Evolutionary conservation across 2,329 filamentous ascomycete genomes (phyloP), one percentile per base, ranked within the genome.

Genomic region (Colletotrichum navitas): DNA sequence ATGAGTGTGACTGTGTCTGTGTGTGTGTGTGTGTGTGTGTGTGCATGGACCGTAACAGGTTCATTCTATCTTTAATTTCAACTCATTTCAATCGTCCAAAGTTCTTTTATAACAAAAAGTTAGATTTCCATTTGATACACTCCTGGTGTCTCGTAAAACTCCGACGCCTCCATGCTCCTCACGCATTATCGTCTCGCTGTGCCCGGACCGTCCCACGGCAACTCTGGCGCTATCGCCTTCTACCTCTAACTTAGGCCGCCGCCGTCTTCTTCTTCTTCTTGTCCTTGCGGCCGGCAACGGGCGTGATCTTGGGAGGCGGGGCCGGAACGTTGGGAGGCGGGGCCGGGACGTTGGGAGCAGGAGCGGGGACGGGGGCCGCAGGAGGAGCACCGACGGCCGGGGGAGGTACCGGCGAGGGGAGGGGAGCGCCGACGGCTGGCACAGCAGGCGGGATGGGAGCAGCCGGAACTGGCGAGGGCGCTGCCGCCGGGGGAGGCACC

Each of bases 131-230:
- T 32, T 32, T 59, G 51, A 29, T 39, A 24, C 64, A 52, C 51
- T 43, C 36, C 21, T 68, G 26, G 64, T 63, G 52, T 65, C 43
- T 68, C 47, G 43, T 47, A 71, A 63, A 68, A 71, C 64, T 45
- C 68, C 64, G 36, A 70, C 47, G 62, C 68, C 58, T 21, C 45
- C 59, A 32, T 62, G 21, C 29, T 41, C n/a, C 21, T 21, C 7
- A 16, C n/a, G 43, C 29, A 54, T 55, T 12, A 18, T 21, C 14
- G 34, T 21, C n/a, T 67, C 58, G 58, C 51, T 67, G n/a, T 67
- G 45, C 49, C 56, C 41, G 14, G 47, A 18, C 8, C 5, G n/a
- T 18, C 54, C 36, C 26, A 34, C 26, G 14, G 21, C 55, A n/a
- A 34, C 36, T 29, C 24, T n/a, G 39, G n/a, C 43, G 14, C 43